A percentile compares a stretch with the other conserved stretches of the same genome.
phyloP scores from a whole-genome alignment of 495 filamentous ascomycete genomes.

The Neurospora sp. region DNA sequence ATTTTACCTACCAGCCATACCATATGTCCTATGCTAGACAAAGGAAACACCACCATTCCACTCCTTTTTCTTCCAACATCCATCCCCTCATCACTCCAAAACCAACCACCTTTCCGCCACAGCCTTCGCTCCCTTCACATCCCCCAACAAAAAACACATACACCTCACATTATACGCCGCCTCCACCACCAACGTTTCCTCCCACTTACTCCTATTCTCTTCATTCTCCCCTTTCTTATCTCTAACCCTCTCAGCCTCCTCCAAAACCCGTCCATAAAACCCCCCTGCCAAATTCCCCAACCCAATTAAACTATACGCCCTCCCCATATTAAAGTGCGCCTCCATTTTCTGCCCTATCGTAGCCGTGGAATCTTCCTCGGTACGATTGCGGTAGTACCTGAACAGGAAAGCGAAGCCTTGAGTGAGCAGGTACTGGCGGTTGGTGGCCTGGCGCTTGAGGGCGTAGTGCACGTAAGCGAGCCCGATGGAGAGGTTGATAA shows the following conservation, averaged over 20 bases:
- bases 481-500: constrained; percentile 62
- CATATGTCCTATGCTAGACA: background rate
- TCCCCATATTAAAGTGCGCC: constrained; percentile 80
- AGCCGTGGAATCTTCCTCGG: constrained; percentile 17
- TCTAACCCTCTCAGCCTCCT: constrained; percentile 8
- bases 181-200: constrained; percentile 59
- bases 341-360: constrained; percentile 33
- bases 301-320: constrained; percentile 73
- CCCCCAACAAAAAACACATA: constrained; percentile 24
- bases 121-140: constrained; percentile 20
- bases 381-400: constrained; percentile 57
- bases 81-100: constrained; percentile 12
- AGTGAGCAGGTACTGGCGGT: constrained; percentile 73
- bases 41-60: background rate
- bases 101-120: constrained; percentile 20
- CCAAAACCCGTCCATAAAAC: constrained; percentile 49
- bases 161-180: constrained; percentile 67
- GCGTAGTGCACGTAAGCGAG: constrained; percentile 76
- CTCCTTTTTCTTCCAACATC: background rate
- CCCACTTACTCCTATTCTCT: constrained; percentile 2
- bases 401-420: constrained; percentile 77
- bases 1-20: background rate
- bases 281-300: constrained; percentile 66
- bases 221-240: background rate
- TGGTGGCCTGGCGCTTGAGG: constrained; percentile 79